phyloP scores from a whole-genome alignment of 1,284 basidiomycete species.

The Cerrena zonata region DNA sequence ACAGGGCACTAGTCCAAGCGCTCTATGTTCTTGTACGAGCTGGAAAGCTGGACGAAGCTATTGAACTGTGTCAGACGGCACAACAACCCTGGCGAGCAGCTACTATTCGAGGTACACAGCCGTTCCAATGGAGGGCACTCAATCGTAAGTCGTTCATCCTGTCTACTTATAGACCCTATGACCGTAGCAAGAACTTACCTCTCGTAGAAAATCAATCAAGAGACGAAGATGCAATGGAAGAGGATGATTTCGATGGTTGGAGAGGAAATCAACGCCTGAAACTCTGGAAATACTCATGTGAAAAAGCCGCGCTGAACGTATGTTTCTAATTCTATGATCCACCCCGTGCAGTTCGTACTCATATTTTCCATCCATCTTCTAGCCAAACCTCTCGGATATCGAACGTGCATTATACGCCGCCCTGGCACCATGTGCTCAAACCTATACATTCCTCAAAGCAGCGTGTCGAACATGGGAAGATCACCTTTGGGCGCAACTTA shows the following conservation, averaged over 20 bases:
- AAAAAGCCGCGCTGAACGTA: constrained; percentile 74
- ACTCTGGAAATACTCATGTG: constrained; percentile 83
- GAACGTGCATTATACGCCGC: constrained; percentile 87
- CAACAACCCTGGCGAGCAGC: constrained; percentile 91
- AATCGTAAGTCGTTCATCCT: constrained; percentile 34
- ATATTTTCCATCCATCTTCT: not conserved
- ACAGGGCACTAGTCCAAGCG: constrained; percentile 68
- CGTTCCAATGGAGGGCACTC: constrained; percentile 71
- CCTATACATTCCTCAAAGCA: constrained; percentile 69
- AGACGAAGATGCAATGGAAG: constrained; percentile 49
- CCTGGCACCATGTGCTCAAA: constrained; percentile 72
- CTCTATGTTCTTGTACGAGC: constrained; percentile 76
- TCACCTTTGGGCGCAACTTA: constrained; percentile 88
- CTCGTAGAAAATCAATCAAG: constrained; percentile 42
- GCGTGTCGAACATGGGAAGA: constrained; percentile 91
- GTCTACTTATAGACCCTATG: not conserved
- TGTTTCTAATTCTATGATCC: constrained; percentile 18
- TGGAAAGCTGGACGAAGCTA: constrained; percentile 77
- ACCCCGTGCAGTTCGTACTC: constrained; percentile 1
- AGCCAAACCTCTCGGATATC: constrained; percentile 65
- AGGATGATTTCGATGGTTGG: constrained; percentile 44
- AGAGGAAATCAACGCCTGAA: constrained; percentile 68
- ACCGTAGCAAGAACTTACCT: not conserved
- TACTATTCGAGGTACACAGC: constrained; percentile 69
- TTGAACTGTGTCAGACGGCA: constrained; percentile 77